These are phyloP conservation scores for Mrakia hoshinonis DNA, from an alignment of 768 basidiomycete genomes.

Conservation along the genomic window DNA sequence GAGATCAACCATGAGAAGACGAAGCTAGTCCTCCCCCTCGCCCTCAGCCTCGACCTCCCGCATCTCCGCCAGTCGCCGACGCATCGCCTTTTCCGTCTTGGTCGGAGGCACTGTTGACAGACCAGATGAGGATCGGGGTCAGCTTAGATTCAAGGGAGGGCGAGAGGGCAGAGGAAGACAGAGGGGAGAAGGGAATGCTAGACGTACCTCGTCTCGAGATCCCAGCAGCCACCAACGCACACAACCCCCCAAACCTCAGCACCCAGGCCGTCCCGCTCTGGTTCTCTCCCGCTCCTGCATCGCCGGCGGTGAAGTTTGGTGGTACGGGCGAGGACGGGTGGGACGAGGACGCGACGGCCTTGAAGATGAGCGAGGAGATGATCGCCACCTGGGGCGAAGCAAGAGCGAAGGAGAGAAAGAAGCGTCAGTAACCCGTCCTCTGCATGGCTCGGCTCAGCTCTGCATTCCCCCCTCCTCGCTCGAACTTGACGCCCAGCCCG, in stretches of 20 bases:
- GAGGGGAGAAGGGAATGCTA: background rate
- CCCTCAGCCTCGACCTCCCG: conserved; percentile 59
- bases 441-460: too few species aligned
- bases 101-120: conserved; percentile 57
- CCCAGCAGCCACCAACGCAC: conserved; percentile 68
- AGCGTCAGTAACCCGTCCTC: too few species aligned
- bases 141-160: background rate
- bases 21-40: conserved; percentile 16
- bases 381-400: conserved; percentile 56
- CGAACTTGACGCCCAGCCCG: too few species aligned
- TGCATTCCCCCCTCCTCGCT: too few species aligned
- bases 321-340: conserved; percentile 42
- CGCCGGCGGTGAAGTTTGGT: conserved; percentile 32
- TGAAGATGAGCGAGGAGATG: conserved; percentile 79
- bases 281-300: background rate
- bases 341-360: conserved; percentile 53
- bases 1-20: too few species aligned
- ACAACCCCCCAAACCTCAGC: conserved; percentile 79
- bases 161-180: background rate
- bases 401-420: background rate
- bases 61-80: conserved; percentile 70
- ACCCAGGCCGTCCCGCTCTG: conserved; percentile 83
- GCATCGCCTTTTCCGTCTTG: conserved; percentile 82
- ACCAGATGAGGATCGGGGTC: background rate
- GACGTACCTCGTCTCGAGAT: conserved; percentile 56